Evolutionary conservation across 1,284 basidiomycete genomes (phyloP).

Genomic region (Pyrrhoderma lamaoense): DNA sequence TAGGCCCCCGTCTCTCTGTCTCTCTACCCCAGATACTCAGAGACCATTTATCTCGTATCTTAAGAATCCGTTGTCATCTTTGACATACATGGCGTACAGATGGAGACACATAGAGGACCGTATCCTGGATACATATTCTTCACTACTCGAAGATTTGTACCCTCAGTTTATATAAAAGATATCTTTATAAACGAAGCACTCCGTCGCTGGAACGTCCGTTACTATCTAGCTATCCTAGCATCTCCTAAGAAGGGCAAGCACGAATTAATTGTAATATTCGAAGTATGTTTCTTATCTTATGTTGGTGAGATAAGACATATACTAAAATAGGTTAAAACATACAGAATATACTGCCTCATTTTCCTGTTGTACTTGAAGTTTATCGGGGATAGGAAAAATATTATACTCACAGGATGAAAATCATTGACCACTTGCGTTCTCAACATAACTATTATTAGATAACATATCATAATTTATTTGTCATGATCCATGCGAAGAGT

Average conservation of each 20-base stretch:
- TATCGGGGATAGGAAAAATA: constrained; percentile 41
- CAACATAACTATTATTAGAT: background rate
- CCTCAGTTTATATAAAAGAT: constrained; percentile 45
- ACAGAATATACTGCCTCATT: constrained; percentile 58
- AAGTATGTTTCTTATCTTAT: constrained; percentile 32
- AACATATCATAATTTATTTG: no score
- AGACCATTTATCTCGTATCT: background rate
- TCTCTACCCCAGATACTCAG: background rate
- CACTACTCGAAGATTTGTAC: constrained; percentile 51
- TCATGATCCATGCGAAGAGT: background rate
- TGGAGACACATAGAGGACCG: constrained; percentile 59
- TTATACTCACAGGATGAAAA: background rate
- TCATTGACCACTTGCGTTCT: background rate
- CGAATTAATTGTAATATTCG: constrained; percentile 42
- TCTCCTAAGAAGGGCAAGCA: constrained; percentile 26
- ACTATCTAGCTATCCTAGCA: constrained; percentile 52
- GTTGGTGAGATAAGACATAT: background rate
- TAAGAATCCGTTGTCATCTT: constrained; percentile 64
- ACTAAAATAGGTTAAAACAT: background rate
- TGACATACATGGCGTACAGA: constrained; percentile 59
- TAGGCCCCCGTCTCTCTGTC: background rate
- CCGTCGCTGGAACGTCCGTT: constrained; percentile 60
- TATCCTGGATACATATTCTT: constrained; percentile 32
- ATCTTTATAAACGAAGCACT: constrained; percentile 69
- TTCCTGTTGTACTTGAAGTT: constrained; percentile 50